Percentiles rank a stretch among this genome's conserved stretches.
These are phyloP conservation scores for Croton setiger DNA, from an alignment of 441 rosid genomes.

Conservation along the genomic window DNA sequence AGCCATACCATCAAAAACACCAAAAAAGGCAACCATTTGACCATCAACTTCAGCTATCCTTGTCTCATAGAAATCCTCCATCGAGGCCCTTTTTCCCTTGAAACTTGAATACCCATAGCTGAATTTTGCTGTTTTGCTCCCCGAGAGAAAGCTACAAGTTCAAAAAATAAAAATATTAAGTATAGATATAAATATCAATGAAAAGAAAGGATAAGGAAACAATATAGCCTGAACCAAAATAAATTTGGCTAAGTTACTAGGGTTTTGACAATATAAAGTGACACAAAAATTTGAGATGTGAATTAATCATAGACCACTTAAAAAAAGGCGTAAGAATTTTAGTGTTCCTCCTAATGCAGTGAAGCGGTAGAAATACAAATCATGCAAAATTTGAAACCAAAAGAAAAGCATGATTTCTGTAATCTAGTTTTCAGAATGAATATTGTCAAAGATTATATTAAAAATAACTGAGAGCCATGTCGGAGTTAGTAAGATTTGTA, in stretches of 20 bases:
- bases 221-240: background rate
- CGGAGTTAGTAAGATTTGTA: background rate
- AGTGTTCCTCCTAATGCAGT: background rate
- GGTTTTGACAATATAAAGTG: background rate
- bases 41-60: slow-evolving; percentile 74
- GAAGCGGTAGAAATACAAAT: background rate
- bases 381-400: background rate
- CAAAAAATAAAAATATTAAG: background rate
- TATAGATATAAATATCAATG: background rate
- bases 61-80: slow-evolving; percentile 87
- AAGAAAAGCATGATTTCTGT: background rate
- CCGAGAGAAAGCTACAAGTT: slow-evolving; percentile 45
- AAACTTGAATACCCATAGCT: slow-evolving; percentile 82
- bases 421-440: background rate
- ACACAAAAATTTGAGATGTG: background rate
- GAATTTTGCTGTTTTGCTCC: slow-evolving; percentile 46
- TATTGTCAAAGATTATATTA: background rate
- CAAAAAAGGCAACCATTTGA: slow-evolving; percentile 88
- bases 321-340: background rate
- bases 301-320: background rate
- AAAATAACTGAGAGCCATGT: background rate
- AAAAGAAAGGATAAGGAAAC: slow-evolving; percentile 1
- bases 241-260: background rate
- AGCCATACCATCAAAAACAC: slow-evolving; percentile 80
- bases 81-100: slow-evolving; percentile 74